Conservation (phyloP, 2,329 filamentous ascomycete genomes). For the Geosmithia putterillii region DNA sequence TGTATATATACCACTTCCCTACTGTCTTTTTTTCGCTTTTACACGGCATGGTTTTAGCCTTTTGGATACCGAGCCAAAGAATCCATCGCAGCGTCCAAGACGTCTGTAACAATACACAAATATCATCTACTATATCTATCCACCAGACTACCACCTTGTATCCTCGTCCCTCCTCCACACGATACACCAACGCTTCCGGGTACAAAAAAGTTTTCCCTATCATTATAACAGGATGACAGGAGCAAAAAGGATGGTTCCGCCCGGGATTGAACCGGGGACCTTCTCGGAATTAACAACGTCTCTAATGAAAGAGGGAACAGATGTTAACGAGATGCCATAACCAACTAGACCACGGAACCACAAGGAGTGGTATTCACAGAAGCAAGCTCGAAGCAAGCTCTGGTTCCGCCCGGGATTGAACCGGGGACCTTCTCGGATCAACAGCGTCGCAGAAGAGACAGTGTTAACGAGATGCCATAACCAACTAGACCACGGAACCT, state of each 20-base stretch:
- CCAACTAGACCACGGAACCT: constrained; percentile 15
- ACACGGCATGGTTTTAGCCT: background rate
- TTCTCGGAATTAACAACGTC: constrained; percentile 10
- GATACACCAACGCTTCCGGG: too few species aligned
- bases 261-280: constrained; percentile 16
- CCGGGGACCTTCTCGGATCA: constrained; percentile 13
- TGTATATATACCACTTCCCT: constrained; percentile 1
- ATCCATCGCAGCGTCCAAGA: too few species aligned
- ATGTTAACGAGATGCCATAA: constrained; percentile 14
- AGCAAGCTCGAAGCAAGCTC: constrained; percentile 7
- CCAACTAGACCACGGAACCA: constrained; percentile 15
- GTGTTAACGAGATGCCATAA: constrained; percentile 15
- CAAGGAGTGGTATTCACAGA: background rate
- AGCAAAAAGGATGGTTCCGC: constrained; percentile 11
- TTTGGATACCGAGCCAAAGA: too few species aligned
- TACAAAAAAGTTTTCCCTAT: background rate
- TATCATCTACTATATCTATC: background rate
- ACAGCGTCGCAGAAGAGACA: background rate
- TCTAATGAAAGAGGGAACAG: background rate
- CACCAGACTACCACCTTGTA: too few species aligned
- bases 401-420: constrained; percentile 15
- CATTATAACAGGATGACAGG: too few species aligned
- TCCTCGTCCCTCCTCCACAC: too few species aligned
- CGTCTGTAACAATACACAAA: constrained; percentile 6
- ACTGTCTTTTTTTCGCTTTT: constrained; percentile 7